A percentile compares a stretch with the other conserved stretches of the same genome.
phyloP scores from a whole-genome alignment of 306 rosid genomes.

The Gastrolobium bilobum region DNA sequence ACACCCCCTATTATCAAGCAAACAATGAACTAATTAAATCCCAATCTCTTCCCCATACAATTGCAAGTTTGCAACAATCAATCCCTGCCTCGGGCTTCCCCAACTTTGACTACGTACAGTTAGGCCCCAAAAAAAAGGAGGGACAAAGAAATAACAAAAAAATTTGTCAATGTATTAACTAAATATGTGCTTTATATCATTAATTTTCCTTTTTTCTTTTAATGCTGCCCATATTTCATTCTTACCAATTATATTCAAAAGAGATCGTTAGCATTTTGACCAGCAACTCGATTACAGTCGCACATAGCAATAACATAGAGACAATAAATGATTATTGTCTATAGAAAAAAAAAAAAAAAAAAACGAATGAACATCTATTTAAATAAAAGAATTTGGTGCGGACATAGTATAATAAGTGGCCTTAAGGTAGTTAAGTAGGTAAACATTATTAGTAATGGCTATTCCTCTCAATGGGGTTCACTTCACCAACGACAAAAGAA shows the following conservation, averaged over 20 bases:
- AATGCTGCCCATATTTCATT: neutral
- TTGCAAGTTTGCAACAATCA: neutral
- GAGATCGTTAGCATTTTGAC: constrained; percentile 21
- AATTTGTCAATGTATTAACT: neutral
- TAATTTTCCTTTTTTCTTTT: constrained; percentile 1
- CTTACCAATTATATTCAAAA: constrained; percentile 13
- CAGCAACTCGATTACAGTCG: constrained; percentile 25
- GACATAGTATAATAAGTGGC: neutral
- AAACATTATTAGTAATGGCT: constrained; percentile 19
- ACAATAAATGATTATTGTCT: constrained; percentile 23
- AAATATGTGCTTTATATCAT: neutral
- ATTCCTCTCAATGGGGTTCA: constrained; percentile 18
- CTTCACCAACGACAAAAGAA: constrained; percentile 45
- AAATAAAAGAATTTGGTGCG: neutral
- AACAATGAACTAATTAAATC: neutral
- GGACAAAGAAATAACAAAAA: neutral
- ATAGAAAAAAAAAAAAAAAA: neutral
- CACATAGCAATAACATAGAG: neutral
- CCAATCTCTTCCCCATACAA: neutral
- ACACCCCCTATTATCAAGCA: neutral
- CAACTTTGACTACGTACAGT: too few relatives aligned
- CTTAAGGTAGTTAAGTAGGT: constrained; percentile 40
- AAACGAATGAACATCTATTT: neutral
- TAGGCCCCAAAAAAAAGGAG: neutral
- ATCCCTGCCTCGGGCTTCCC: too few relatives aligned